These are phyloP conservation scores for Dictyostelium intermedium DNA, from an alignment of 78 protist species.

Conservation along the genomic window DNA sequence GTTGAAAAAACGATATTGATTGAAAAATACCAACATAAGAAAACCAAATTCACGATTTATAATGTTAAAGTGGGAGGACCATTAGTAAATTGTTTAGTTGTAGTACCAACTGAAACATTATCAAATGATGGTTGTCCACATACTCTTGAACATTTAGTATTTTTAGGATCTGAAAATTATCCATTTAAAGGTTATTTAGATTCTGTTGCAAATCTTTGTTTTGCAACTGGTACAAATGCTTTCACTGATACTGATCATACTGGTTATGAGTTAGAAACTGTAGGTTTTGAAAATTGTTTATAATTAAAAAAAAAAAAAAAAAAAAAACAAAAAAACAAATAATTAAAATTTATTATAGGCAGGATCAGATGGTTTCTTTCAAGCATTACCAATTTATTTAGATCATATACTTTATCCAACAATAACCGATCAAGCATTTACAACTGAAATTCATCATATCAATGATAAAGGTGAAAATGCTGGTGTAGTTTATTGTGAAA, in stretches of 20 bases:
- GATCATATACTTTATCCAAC: slow-evolving; percentile 94
- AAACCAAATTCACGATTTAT: slow-evolving; percentile 25
- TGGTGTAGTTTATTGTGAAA: slow-evolving; percentile 84
- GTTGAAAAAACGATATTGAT: neutral
- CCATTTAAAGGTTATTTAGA: slow-evolving; percentile 76
- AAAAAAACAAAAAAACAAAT: no score
- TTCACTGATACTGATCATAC: slow-evolving; percentile 81
- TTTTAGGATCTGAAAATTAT: slow-evolving; percentile 75
- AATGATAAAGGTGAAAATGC: slow-evolving; percentile 66
- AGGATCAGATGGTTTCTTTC: slow-evolving; percentile 89
- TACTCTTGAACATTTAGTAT: slow-evolving; percentile 87
- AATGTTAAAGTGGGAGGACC: slow-evolving; percentile 23
- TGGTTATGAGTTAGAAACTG: slow-evolving; percentile 45
- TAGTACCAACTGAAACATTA: slow-evolving; percentile 64
- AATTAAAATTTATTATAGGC: slow-evolving; percentile 40
- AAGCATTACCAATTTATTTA: slow-evolving; percentile 85
- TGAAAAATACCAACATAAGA: slow-evolving; percentile 24
- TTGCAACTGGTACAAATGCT: slow-evolving; percentile 82
- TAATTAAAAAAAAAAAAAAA: no score
- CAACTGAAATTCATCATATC: slow-evolving; percentile 79
- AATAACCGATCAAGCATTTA: slow-evolving; percentile 78
- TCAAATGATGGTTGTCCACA: slow-evolving; percentile 86
- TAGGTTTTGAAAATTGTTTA: neutral
- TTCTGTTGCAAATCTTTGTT: neutral
- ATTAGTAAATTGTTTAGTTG: neutral